A percentile compares a stretch with the other conserved stretches of the same genome.
Conservation (phyloP, 768 basidiomycete species). For the Amanita fuliginea region DNA sequence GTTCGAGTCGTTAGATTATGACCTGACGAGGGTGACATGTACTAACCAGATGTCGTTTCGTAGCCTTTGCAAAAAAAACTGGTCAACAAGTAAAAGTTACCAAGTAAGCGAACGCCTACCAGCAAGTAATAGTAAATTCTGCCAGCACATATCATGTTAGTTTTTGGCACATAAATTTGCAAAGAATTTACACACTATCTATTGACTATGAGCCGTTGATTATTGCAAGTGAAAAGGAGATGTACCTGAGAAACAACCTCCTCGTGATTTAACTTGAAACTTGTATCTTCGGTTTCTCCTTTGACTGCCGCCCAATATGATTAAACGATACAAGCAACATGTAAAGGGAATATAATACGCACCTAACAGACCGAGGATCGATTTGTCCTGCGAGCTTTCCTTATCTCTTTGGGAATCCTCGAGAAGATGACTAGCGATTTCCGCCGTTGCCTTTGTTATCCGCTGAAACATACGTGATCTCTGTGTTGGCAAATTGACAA, state of each 20-base stretch:
- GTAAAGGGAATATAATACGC: conserved; percentile 1
- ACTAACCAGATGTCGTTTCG: conserved; percentile 41
- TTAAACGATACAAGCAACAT: neutral
- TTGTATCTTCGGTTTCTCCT: conserved; percentile 19
- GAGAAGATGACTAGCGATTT: conserved; percentile 28
- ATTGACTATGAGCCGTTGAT: neutral
- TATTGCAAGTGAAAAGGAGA: neutral
- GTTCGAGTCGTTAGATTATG: neutral
- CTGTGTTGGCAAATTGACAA: conserved; percentile 24
- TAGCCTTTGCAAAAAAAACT: conserved; percentile 24
- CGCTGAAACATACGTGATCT: conserved; percentile 19
- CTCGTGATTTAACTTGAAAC: conserved; percentile 23
- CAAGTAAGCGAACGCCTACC: conserved; percentile 12
- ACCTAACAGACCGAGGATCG: conserved; percentile 28
- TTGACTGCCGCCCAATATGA: conserved; percentile 17
- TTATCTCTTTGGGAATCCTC: conserved; percentile 23
- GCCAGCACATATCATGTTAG: neutral
- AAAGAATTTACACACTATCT: conserved; percentile 5
- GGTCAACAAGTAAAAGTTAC: neutral
- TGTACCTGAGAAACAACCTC: conserved; percentile 25
- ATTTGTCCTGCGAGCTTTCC: conserved; percentile 21
- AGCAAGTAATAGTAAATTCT: conserved; percentile 27
- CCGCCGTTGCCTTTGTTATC: conserved; percentile 22
- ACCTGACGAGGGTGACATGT: neutral
- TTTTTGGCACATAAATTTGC: neutral